Evolutionary conservation across 2,329 filamentous ascomycete genomes (phyloP), one percentile per base, ranked within the genome.

Genomic region (Scleromitrula shiraiana): DNA sequence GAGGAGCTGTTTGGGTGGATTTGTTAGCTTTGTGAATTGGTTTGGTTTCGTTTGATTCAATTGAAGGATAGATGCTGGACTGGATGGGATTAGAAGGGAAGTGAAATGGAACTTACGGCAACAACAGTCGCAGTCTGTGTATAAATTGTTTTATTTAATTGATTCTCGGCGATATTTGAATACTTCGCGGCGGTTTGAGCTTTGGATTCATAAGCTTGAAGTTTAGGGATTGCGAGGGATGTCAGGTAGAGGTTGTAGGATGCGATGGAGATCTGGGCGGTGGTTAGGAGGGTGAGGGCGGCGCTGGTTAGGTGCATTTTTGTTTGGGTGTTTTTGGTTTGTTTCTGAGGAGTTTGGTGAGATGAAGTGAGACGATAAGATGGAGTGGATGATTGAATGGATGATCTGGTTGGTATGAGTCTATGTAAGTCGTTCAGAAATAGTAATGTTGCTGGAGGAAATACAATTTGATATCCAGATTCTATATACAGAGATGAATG

Each of bases 131-230:
- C 43, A 2, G 64, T 64, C 50, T 72, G 69, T 0, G 70, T 75
- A 0, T 62, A 66, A 43, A 70, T 62, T 3, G 71, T 74, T 56
- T 67, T 67, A 55, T 66, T 59, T 19, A 73, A 59, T 54, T 74
- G 67, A 5, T 61, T 53, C 30, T 61, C 67, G 7, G 68, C 70
- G 32, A 65, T 65, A 24, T 64, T 64, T 3, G 70, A 72, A 59
- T 68, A 67, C 52, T 70, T 65, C 7, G 71, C 70, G 14, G 68
- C 64, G 53, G 69, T 71, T 55, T 73, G 62, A 36, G 62, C 60
- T 22, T 65, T 65, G n/a, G 66, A 61, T 55, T 74, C 70, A 56
- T 73, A 74, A 42, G 65, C 64, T 26, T 62, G 64, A 4, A 74
- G 65, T 49, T 70, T 70, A 30, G 57, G 64, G 55, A 73, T 69